Evolutionary conservation across 306 rosid species (phyloP), one percentile per base, ranked within the genome.

Genomic region (Castanea mollissima): DNA sequence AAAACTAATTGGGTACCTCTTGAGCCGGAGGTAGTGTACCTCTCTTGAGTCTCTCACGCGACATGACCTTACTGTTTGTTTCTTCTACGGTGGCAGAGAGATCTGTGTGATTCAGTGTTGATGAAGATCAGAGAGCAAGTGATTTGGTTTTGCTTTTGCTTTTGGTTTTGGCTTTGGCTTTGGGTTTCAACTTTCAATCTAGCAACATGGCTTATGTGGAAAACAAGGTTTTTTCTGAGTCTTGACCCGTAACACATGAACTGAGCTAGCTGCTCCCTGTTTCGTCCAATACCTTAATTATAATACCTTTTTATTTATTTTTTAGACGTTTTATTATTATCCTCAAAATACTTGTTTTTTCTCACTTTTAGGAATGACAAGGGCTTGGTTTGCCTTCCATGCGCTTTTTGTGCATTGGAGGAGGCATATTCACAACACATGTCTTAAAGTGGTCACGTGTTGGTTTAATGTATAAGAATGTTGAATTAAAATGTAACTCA

Each of bases 11-110:
- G 0, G 54, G 54, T 82, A 91, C 98, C 98, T 89, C 91, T 75
- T 81, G 88, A 65, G 85, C 98, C n/a, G 97, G 97, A 78, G 98
- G 98, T 21, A 92, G 89, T 20, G 85, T 84, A 67, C 63, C 81
- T 84, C 87, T 85, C 80, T 21, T 92, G 78, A 86, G 81, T 87
- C 92, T 93, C 85, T 82, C 91, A 55, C 90, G 84, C 75, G 98
- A 92, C 98, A 92, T 77, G 83, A 73, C 73, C 32, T 73, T 14
- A 32, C 3, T 60, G 32, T 60, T 67, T 34, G 51, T n/a, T 34
- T 71, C 65, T 57, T 68, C 59, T 71, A 29, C 52, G 34, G 69
- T 65, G 69, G 59, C 73, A 71, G 65, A 57, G 83, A 82, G 74
- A 65, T 71, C 59, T 3, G 49, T 16, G 19, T 18, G 72, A 57